Percentiles rank a stretch among this genome's conserved stretches.
Conservation (phyloP, 148 eudicot genomes). For the Silene conica region DNA sequence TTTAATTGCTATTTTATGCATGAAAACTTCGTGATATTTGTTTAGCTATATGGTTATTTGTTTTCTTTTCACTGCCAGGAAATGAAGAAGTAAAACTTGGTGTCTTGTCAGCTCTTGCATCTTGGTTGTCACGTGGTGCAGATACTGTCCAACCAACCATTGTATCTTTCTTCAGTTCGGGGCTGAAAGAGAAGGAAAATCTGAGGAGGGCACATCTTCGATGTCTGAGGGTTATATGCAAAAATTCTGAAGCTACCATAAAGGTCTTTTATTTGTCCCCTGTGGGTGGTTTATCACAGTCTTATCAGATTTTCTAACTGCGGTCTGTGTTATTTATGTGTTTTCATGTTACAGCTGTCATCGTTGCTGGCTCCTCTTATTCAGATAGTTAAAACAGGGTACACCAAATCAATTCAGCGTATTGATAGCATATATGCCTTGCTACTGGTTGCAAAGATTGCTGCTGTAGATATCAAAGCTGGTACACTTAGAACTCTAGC, state of each 20-base stretch:
- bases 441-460: constrained; percentile 66
- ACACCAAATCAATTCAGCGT: constrained; percentile 78
- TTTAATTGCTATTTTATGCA: constrained; percentile 5
- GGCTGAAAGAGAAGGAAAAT: constrained; percentile 89
- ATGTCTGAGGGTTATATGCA: constrained; percentile 59
- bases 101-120: constrained; percentile 60
- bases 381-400: constrained; percentile 86
- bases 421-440: constrained; percentile 91
- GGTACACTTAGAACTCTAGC: constrained; percentile 35
- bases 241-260: constrained; percentile 57
- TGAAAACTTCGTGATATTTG: neutral
- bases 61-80: constrained; percentile 42
- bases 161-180: constrained; percentile 62
- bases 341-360: constrained; percentile 46
- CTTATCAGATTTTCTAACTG: neutral
- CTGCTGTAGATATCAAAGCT: constrained; percentile 83
- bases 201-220: constrained; percentile 89
- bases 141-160: constrained; percentile 50
- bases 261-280: constrained; percentile 33
- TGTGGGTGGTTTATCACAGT: constrained; percentile 1
- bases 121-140: constrained; percentile 69
- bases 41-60: neutral
- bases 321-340: neutral
- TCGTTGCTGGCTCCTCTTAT: constrained; percentile 68
- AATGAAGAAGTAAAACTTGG: constrained; percentile 96